Conservation (phyloP, 2,329 filamentous ascomycete species). For the Drechslerella coelobrocha region DNA sequence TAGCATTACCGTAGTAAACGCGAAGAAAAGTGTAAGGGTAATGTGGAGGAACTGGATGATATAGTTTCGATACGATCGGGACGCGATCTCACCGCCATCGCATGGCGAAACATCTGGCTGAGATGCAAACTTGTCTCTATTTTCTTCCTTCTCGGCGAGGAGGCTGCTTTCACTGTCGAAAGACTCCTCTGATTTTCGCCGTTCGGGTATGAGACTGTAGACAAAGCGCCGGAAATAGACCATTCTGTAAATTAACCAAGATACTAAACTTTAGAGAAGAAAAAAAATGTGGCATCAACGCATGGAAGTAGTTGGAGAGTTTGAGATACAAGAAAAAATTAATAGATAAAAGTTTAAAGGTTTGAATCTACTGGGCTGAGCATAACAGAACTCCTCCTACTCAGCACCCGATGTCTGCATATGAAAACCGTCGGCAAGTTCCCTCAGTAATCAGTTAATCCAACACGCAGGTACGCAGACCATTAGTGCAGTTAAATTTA, state of each 20-base stretch:
- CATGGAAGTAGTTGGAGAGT: background rate
- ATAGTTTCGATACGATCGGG: background rate
- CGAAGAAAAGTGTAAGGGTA: constrained; percentile 17
- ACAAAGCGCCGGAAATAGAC: constrained; percentile 10
- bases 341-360: background rate
- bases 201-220: constrained; percentile 22
- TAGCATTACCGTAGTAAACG: constrained; percentile 13
- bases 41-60: constrained; percentile 8
- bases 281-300: background rate
- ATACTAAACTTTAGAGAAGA: background rate
- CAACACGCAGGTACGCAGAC: background rate
- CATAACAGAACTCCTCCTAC: background rate
- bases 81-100: background rate
- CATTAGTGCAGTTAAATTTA: background rate
- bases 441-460: background rate
- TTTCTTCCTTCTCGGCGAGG: constrained; percentile 11
- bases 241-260: constrained; percentile 16
- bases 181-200: constrained; percentile 23
- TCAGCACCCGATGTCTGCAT: background rate
- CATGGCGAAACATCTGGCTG: background rate
- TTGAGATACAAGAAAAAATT: constrained; percentile 7
- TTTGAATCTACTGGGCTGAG: background rate
- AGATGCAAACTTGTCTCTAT: background rate
- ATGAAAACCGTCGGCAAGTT: background rate
- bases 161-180: constrained; percentile 17